Percentiles rank a stretch among this genome's conserved stretches.
Evolutionary conservation across 331 rosid genomes (phyloP).

Genomic region (Acacia concinna): DNA sequence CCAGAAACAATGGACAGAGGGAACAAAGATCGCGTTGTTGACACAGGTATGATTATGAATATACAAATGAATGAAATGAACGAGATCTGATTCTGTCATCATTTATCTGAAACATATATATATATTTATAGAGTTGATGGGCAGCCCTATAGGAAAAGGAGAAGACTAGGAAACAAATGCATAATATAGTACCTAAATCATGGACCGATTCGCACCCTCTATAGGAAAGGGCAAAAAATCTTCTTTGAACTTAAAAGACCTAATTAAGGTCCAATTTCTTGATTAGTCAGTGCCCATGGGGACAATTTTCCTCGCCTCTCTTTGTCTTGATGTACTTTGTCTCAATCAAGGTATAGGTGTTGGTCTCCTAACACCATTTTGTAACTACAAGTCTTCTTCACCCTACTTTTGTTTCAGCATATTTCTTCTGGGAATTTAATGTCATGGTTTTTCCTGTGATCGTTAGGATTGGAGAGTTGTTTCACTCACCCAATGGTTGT

Average conservation of each 20-base stretch:
- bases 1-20: background rate
- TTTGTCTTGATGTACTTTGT: background rate
- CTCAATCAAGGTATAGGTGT: background rate
- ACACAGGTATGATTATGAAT: background rate
- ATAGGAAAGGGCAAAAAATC: background rate
- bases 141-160: background rate
- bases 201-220: background rate
- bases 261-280: background rate
- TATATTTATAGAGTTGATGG: background rate
- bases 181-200: background rate
- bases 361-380: background rate
- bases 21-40: background rate
- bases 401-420: background rate
- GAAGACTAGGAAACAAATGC: background rate
- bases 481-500: background rate
- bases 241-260: background rate
- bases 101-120: background rate
- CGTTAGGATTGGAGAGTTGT: background rate
- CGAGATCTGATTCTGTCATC: background rate
- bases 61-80: slow-evolving; percentile 1
- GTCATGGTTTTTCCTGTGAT: background rate
- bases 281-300: background rate
- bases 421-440: background rate
- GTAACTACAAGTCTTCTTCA: background rate
- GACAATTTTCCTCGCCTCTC: background rate